Evolutionary conservation across 164 flowering plant species (phyloP).

Genomic region (Santalum album): DNA sequence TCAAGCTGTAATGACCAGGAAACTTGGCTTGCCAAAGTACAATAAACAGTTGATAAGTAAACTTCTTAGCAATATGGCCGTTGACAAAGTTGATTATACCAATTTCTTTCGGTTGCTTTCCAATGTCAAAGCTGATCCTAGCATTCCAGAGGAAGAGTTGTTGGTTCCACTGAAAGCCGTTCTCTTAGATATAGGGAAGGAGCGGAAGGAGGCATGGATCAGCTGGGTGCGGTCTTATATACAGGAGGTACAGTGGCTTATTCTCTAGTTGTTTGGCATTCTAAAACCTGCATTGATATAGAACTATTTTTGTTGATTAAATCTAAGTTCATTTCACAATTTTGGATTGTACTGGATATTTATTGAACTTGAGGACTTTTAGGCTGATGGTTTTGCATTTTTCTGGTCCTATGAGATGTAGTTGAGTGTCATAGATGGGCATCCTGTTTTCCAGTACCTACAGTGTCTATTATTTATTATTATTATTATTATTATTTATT

Average conservation of each 20-base stretch:
- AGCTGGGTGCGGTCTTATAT: conserved; percentile 79
- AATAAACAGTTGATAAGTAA: conserved; percentile 80
- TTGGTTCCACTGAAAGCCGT: conserved; percentile 82
- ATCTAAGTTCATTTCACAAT: too few relatives aligned
- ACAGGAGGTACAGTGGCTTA: conserved; percentile 64
- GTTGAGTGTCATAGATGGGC: too few relatives aligned
- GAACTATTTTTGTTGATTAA: too few relatives aligned
- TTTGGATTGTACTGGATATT: too few relatives aligned
- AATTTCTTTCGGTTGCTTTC: conserved; percentile 90
- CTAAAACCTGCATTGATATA: too few relatives aligned
- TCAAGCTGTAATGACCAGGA: conserved; percentile 87
- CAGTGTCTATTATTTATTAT: too few relatives aligned
- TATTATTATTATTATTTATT: too few relatives aligned
- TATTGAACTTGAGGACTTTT: too few relatives aligned
- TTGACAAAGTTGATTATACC: conserved; percentile 92
- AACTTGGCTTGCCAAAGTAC: conserved; percentile 82
- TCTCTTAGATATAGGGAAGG: conserved; percentile 87
- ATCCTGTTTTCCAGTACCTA: too few relatives aligned
- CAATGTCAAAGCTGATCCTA: conserved; percentile 67
- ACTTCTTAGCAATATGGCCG: conserved; percentile 79
- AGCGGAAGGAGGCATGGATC: conserved; percentile 92
- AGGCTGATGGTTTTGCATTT: too few relatives aligned
- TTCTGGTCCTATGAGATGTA: too few relatives aligned
- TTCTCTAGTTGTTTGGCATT: conserved; percentile 1
- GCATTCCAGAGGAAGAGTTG: conserved; percentile 55